Percentiles rank a stretch among this genome's conserved stretches.
Evolutionary conservation across 805 yeast species (phyloP).

Genomic region (Metschnikowia kofuensis): DNA sequence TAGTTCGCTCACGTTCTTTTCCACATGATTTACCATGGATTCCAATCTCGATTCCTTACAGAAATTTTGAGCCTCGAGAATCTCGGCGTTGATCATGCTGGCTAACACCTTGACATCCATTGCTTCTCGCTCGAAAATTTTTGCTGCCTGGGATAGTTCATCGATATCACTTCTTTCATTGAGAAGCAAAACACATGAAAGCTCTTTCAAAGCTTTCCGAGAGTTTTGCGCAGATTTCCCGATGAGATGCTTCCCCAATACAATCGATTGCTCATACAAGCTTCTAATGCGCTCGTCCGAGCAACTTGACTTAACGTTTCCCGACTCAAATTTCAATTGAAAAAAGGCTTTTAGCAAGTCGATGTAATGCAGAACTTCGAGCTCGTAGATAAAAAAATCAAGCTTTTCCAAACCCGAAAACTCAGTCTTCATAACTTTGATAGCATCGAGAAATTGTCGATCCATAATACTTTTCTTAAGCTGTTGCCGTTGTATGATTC

Average conservation of each 20-base stretch:
- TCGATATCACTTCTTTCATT: conserved; percentile 3
- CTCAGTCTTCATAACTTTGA: conserved; percentile 1
- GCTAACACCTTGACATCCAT: conserved; percentile 20
- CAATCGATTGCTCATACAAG: conserved; percentile 20
- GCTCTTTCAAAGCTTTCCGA: conserved; percentile 5
- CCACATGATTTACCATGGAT: conserved; percentile 27
- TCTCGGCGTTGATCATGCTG: conserved; percentile 20
- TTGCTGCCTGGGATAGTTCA: conserved; percentile 10
- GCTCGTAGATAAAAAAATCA: conserved; percentile 22
- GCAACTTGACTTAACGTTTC: neutral
- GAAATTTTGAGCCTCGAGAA: conserved; percentile 26
- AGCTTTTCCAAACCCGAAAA: conserved; percentile 4
- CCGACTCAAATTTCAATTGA: conserved; percentile 15
- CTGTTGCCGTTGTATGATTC: conserved; percentile 5
- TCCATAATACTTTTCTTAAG: conserved; percentile 6
- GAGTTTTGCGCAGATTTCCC: conserved; percentile 8
- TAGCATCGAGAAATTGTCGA: conserved; percentile 9
- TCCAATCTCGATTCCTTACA: conserved; percentile 30
- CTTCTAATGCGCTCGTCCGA: conserved; percentile 6
- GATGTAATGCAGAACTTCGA: conserved; percentile 25
- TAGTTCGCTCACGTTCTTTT: conserved; percentile 28
- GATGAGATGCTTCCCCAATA: conserved; percentile 17
- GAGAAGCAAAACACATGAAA: conserved; percentile 12
- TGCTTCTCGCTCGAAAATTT: conserved; percentile 23
- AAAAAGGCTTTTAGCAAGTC: conserved; percentile 22